Evolutionary conservation across 2,329 filamentous ascomycete genomes (phyloP), one percentile per base, ranked within the genome.

Genomic region (Fusarium graminum): DNA sequence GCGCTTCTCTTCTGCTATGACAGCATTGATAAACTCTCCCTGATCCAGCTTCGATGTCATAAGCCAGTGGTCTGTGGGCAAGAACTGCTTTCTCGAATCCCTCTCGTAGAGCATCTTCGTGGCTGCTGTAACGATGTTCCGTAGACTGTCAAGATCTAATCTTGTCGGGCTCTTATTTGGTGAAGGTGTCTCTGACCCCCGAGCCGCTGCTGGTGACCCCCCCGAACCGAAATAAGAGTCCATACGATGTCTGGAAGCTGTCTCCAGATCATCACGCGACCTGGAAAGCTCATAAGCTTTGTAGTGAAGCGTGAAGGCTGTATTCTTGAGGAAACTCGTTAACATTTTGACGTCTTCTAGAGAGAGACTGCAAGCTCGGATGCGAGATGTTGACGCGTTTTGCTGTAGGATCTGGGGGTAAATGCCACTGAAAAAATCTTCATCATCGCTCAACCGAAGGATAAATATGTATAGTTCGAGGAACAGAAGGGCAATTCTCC

Each of bases 391-490:
- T 25, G 76, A 80, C 28, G 75, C 80, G 45, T 75, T 77, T 19
- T 71, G 74, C n/a, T 78, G 76, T 19, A 80, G 68, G 29, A 76
- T 58, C 52, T 73, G 68, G 26, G 82, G 80, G 38, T 77, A 80
- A 63, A 86, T 79, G 54, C 84, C 83, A 56, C 88, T 86, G 63
- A 97, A 91, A 74, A 99, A 99, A 71, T 99, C 95, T 68, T 98
- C 94, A 66, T 99, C 95, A 70, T 99, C 95, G 75, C 94, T 97
- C 32, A 98, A 88, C 70, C 95, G 91, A 13, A 98, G 82, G 4
- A 97, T 88, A 75, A 98, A 98, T 3, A 91, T 93, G 75, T 97
- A 99, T 1, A 99, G 85, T 72, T 99, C 95, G 7, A 99, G 84
- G 74, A 99, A 98, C 1, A 99, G 85, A 0, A 98, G 82, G 40